phyloP scores from a whole-genome alignment of 2,329 filamentous ascomycete species.

The Calonectria hawksworthii region DNA sequence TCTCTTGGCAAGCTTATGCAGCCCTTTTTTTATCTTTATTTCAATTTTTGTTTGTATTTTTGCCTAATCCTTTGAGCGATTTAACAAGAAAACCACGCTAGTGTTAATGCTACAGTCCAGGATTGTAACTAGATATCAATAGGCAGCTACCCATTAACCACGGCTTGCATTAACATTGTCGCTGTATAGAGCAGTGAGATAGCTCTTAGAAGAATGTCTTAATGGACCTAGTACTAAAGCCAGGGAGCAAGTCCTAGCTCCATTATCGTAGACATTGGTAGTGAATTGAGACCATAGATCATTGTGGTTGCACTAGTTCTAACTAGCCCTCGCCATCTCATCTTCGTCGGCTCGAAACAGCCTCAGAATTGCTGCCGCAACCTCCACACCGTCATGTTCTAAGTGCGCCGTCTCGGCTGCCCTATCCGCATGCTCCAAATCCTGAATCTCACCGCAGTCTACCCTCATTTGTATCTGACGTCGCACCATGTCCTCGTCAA shows the following conservation, averaged over 20 bases:
- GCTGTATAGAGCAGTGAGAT: conserved; percentile 2
- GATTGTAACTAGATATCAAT: conserved; percentile 27
- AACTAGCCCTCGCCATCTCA: conserved; percentile 43
- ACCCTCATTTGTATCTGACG: conserved; percentile 74
- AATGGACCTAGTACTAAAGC: background rate
- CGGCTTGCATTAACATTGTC: background rate
- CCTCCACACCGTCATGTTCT: conserved; percentile 78
- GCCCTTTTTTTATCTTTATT: conserved; percentile 33
- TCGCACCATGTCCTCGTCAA: conserved; percentile 76
- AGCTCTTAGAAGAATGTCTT: conserved; percentile 1
- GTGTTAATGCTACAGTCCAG: conserved; percentile 37
- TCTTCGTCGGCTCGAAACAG: conserved; percentile 66
- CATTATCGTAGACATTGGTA: no score
- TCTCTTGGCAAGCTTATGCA: conserved; percentile 44
- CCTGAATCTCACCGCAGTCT: conserved; percentile 72
- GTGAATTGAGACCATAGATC: background rate
- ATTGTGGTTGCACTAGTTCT: no score
- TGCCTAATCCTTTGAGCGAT: conserved; percentile 39
- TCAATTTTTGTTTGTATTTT: conserved; percentile 30
- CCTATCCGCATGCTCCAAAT: conserved; percentile 71
- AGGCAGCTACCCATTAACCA: conserved; percentile 6
- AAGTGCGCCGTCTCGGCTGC: conserved; percentile 72
- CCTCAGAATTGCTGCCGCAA: conserved; percentile 76
- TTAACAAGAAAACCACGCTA: conserved; percentile 30
- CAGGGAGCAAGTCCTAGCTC: no score